A percentile compares a stretch with the other conserved stretches of the same genome.
Conservation (phyloP, 371 early-diverging fungal species). For the Apophysomyces elegans region DNA sequence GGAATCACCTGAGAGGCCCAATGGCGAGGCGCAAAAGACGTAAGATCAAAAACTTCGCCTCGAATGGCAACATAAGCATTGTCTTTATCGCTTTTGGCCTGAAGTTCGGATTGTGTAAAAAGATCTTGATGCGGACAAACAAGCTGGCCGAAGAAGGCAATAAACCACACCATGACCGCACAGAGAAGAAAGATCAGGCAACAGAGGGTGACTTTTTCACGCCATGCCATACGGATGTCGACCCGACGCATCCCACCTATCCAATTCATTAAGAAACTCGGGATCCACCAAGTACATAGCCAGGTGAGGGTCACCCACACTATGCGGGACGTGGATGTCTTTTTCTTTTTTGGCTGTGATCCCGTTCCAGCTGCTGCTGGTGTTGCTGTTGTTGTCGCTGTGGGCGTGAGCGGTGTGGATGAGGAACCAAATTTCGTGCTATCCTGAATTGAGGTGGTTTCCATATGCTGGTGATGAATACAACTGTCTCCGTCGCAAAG, state of each 20-base stretch:
- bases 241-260: conserved; percentile 68
- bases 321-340: conserved; percentile 48
- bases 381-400: conserved; percentile 18
- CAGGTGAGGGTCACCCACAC: conserved; percentile 82
- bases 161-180: conserved; percentile 81
- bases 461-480: not conserved
- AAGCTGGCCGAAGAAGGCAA: conserved; percentile 79
- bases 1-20: conserved; percentile 58
- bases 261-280: conserved; percentile 50
- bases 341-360: conserved; percentile 34
- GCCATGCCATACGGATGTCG: conserved; percentile 90
- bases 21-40: conserved; percentile 64
- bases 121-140: conserved; percentile 87
- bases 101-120: conserved; percentile 58
- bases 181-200: conserved; percentile 78
- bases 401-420: not conserved
- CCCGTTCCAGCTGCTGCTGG: conserved; percentile 8
- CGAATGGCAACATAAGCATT: conserved; percentile 68
- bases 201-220: conserved; percentile 90
- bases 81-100: conserved; percentile 41
- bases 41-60: conserved; percentile 77
- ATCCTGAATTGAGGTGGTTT: conserved; percentile 4
- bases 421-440: conserved; percentile 17
- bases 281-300: conserved; percentile 85
- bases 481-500: conserved; percentile 22